phyloP scores from a whole-genome alignment of 345 rosid species.

The Brassica carinata region DNA sequence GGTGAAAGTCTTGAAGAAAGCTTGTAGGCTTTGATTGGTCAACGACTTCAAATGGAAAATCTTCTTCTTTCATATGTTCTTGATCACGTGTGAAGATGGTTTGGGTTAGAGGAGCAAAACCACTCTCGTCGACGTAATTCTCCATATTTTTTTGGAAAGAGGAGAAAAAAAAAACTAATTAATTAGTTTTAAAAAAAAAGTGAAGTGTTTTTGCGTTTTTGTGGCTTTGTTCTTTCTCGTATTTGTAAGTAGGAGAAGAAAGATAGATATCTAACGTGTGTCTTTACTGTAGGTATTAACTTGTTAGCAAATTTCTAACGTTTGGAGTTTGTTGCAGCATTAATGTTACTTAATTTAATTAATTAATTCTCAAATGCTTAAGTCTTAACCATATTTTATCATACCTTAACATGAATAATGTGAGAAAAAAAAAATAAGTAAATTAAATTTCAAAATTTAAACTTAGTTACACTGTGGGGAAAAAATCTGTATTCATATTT shows the following conservation, averaged over 20 bases:
- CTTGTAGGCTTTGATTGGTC: constrained; percentile 44
- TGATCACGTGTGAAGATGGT: constrained; percentile 37
- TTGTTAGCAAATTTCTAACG: constrained; percentile 33
- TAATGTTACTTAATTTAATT: constrained; percentile 25
- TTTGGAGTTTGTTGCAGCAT: constrained; percentile 36
- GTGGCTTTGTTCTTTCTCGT: constrained; percentile 32
- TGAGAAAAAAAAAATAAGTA: not conserved
- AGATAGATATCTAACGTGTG: constrained; percentile 28
- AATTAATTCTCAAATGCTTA: constrained; percentile 1
- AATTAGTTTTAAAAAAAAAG: constrained; percentile 34
- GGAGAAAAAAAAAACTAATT: constrained; percentile 35
- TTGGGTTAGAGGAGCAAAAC: constrained; percentile 36
- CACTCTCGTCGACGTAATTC: constrained; percentile 28
- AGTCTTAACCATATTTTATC: not conserved
- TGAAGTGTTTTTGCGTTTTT: constrained; percentile 10
- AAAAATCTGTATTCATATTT: not conserved
- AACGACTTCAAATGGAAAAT: constrained; percentile 40
- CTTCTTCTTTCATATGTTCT: constrained; percentile 44
- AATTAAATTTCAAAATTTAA: not conserved
- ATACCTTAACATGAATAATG: not conserved
- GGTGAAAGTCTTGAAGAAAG: constrained; percentile 62
- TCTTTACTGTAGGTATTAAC: constrained; percentile 22
- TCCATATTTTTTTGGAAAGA: constrained; percentile 31
- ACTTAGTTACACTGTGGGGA: not conserved
- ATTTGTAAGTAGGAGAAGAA: constrained; percentile 35